phyloP scores from a whole-genome alignment of 2,329 filamentous ascomycete species.

The Thielaviopsis cerberus region DNA sequence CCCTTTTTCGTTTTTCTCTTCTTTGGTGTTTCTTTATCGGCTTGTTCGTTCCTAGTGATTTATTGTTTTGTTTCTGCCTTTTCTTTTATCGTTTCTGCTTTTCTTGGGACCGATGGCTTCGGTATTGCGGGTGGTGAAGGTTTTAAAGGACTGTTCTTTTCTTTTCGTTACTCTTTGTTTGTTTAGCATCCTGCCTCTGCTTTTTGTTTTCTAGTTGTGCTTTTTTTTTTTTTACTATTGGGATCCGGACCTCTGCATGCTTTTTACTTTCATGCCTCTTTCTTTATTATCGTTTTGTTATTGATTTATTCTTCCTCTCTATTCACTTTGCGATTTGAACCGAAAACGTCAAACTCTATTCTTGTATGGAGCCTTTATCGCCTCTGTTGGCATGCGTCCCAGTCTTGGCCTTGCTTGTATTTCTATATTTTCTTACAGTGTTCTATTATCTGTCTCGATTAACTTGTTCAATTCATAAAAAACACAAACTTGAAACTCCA shows the following conservation, averaged over 20 bases:
- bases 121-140: not conserved
- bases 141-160: not conserved
- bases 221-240: not conserved
- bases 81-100: not conserved
- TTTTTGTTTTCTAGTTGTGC: not conserved
- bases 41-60: not conserved
- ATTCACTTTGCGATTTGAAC: not conserved
- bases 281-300: not conserved
- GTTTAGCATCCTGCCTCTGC: not conserved
- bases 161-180: conserved; percentile 1
- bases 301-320: not conserved
- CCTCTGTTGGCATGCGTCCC: too few relatives aligned
- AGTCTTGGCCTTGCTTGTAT: too few relatives aligned
- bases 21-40: not conserved
- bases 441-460: too few relatives aligned
- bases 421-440: too few relatives aligned
- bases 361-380: too few relatives aligned
- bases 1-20: not conserved
- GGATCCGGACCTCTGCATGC: not conserved
- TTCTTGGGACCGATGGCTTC: not conserved
- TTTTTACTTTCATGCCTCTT: not conserved
- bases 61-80: not conserved
- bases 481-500: too few relatives aligned
- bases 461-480: not conserved
- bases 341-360: not conserved